Conservation (phyloP, 495 filamentous ascomycete genomes). For the Aspergillus sclerotioniger region DNA sequence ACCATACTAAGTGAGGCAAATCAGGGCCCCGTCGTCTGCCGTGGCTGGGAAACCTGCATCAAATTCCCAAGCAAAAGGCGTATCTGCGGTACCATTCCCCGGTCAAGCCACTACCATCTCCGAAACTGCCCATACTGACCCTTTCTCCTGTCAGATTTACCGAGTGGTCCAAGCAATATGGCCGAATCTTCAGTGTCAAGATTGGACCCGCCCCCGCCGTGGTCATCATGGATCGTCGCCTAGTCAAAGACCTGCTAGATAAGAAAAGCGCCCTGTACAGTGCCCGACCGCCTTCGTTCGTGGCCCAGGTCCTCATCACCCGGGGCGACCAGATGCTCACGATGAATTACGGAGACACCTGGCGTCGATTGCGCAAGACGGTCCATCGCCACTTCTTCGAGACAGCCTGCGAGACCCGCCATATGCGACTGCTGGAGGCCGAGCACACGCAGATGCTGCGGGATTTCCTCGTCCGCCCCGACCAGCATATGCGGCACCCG, state of each 20-base stretch:
- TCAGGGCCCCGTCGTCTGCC: no score
- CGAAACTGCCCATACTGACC: no score
- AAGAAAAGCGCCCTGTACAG: conserved; percentile 42
- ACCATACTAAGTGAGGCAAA: no score
- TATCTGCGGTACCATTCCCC: no score
- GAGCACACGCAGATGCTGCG: conserved; percentile 46
- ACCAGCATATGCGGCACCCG: conserved; percentile 43
- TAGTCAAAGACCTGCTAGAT: conserved; percentile 46
- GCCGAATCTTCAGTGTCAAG: conserved; percentile 45
- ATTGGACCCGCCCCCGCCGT: conserved; percentile 32
- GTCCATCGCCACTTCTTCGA: conserved; percentile 46
- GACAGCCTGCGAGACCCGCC: conserved; percentile 33
- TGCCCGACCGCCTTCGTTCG: conserved; percentile 43
- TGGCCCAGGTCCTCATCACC: conserved; percentile 40
- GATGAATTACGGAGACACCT: conserved; percentile 43
- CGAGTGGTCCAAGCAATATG: conserved; percentile 45
- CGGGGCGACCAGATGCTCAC: conserved; percentile 46
- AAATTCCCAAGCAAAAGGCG: no score
- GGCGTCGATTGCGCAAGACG: conserved; percentile 40
- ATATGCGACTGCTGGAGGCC: conserved; percentile 40
- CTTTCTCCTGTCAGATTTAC: conserved; percentile 28
- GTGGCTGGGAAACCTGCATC: no score
- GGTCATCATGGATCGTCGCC: conserved; percentile 36
- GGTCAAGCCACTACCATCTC: no score
- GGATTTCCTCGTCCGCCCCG: conserved; percentile 38